Base-by-base conservation (phyloP, 2,329 filamentous ascomycete species). In the Cladosporium phlei region DNA sequence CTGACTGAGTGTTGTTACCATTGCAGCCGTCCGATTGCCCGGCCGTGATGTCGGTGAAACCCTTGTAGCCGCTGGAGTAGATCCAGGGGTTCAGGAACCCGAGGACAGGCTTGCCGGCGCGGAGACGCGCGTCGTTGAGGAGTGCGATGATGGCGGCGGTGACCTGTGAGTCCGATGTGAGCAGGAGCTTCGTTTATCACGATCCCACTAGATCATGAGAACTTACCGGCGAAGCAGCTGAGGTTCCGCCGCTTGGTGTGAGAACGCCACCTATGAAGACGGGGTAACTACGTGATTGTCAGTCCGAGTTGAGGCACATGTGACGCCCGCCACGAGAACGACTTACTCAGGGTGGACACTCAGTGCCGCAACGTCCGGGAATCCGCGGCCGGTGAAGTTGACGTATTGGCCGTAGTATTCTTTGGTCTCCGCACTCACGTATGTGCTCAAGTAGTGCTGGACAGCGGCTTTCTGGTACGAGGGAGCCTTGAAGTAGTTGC, bases 81-180 rank as follows among this genome's bases (percentile, higher is more conserved):
- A 82, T 58, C 75, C 76, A 80, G 0, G 79, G 79, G 55, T 83
- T 82, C 37, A 82, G 51, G 65, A 79, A 82, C 0, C 79, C 79
- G 33, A 82, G 63, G 0, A 69, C 61, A 0, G 70, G 58, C 57
- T 75, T 71, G 3, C 74, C 73, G 2, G 61, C 64, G 0, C 69
- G 63, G 20, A 82, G 59, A 24, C 78, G 67, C 1, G 74, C 77
- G 54, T 83, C 79, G 54, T 85, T 84, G 47, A 84, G 64, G 3
- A 85, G 69, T 1, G 76, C 68, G 34, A 85, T 67, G 34, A 84
- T 69, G 5, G 70, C 75, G 1, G 76, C 74, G 19, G 79, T 77
- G 0, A 78, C 12, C 34, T 38, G 19, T n/a, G n/a, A n/a, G n/a
- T 25, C 3, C n/a, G 21, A 12, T 20, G 3, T 38, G 4, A 38